Evolutionary conservation across 2,329 filamentous ascomycete species (phyloP).

Genomic region (Blumeria hordei): DNA sequence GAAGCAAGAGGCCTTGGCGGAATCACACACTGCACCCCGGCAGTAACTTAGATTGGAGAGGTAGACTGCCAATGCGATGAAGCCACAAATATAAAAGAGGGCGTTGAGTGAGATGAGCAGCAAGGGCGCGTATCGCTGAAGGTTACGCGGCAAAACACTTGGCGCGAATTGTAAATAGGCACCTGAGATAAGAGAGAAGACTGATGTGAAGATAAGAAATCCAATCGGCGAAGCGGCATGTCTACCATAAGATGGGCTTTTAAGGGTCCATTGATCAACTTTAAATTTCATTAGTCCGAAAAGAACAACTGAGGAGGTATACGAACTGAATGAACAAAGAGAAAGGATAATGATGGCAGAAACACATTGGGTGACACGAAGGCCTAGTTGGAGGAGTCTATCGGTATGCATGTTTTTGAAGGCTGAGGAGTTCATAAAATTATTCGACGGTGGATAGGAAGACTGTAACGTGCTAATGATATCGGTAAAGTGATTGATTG

Average conservation of each 20-base stretch:
- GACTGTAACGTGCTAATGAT: no score
- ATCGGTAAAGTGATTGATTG: no score
- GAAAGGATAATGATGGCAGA: neutral
- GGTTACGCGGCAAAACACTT: neutral
- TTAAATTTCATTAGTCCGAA: neutral
- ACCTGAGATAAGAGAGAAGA: neutral
- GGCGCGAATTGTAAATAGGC: neutral
- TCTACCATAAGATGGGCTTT: neutral
- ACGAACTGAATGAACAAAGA: neutral
- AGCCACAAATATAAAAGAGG: neutral
- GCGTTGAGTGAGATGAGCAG: neutral
- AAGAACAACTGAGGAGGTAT: no score
- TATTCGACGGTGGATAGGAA: no score
- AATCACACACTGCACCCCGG: neutral
- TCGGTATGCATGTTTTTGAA: neutral
- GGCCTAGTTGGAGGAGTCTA: neutral
- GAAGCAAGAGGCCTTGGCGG: neutral
- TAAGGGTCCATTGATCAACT: neutral
- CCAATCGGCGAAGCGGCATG: neutral
- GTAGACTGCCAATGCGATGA: neutral
- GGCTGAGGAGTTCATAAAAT: no score
- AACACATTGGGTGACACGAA: neutral
- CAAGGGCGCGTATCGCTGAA: neutral
- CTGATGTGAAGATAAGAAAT: neutral
- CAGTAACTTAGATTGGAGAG: constrained; percentile 1